Evolutionary conservation across 306 rosid genomes (phyloP).

Genomic region (Vigna unguiculata): DNA sequence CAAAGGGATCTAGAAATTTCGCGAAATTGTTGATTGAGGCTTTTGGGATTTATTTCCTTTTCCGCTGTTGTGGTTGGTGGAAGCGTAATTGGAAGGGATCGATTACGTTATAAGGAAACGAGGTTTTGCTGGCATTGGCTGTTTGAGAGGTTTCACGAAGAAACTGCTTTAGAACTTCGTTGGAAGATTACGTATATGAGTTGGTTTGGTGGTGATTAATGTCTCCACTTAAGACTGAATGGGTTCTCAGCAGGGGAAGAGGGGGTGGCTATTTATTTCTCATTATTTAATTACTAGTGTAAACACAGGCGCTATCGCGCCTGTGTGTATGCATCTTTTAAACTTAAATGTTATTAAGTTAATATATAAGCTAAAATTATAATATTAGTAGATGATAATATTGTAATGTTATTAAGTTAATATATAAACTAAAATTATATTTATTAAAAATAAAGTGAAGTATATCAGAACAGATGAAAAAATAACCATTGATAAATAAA

Average conservation of each 20-base stretch:
- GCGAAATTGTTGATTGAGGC: background rate
- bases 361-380: too few relatives aligned
- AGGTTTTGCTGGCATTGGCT: background rate
- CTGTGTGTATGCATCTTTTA: too few relatives aligned
- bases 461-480: too few relatives aligned
- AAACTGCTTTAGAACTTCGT: background rate
- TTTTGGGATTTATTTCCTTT: background rate
- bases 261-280: background rate
- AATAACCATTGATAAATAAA: too few relatives aligned
- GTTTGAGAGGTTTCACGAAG: conserved; percentile 11
- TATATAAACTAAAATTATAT: too few relatives aligned
- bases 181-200: background rate
- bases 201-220: background rate
- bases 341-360: too few relatives aligned
- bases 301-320: too few relatives aligned
- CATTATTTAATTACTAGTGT: too few relatives aligned
- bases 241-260: background rate
- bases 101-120: background rate
- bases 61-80: background rate
- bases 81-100: background rate
- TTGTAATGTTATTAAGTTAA: too few relatives aligned
- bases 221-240: background rate
- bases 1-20: background rate
- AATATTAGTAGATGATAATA: too few relatives aligned
- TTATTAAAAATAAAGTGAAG: too few relatives aligned